Conservation (phyloP, 495 filamentous ascomycete species). For the Ramalina intermedia region DNA sequence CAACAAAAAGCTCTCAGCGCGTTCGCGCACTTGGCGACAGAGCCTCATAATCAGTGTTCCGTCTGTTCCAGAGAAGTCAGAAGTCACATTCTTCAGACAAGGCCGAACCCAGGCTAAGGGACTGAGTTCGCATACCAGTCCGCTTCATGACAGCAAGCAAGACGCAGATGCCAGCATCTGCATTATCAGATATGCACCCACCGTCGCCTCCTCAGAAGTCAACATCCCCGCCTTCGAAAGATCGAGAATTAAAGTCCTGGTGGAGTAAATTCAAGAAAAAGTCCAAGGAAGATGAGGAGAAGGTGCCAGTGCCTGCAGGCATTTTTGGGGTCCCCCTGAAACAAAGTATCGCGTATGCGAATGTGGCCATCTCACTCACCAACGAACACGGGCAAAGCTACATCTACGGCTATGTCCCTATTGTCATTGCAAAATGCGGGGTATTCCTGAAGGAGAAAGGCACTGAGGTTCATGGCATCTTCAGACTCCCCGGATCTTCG, state of each 20-base stretch:
- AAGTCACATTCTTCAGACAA: too few species aligned
- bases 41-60: too few species aligned
- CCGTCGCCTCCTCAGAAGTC: constrained; percentile 16
- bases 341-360: constrained; percentile 92
- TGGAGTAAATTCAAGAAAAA: constrained; percentile 79
- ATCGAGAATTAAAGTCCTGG: constrained; percentile 71
- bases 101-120: background rate
- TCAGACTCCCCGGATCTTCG: constrained; percentile 89
- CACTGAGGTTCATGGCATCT: constrained; percentile 97
- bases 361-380: constrained; percentile 92
- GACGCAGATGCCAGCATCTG: constrained; percentile 22
- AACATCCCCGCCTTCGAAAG: constrained; percentile 51
- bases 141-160: constrained; percentile 13
- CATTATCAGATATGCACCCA: constrained; percentile 22
- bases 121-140: background rate
- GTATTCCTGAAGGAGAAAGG: constrained; percentile 98
- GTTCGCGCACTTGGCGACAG: too few species aligned
- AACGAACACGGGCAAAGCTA: constrained; percentile 85
- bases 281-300: constrained; percentile 57
- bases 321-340: constrained; percentile 95
- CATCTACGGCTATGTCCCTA: constrained; percentile 97
- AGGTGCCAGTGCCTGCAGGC: constrained; percentile 36
- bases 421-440: constrained; percentile 96
- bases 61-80: too few species aligned
- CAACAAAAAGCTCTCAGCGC: too few species aligned